phyloP scores from a whole-genome alignment of 805 yeast genomes.

The Henningerozyma blattae region DNA sequence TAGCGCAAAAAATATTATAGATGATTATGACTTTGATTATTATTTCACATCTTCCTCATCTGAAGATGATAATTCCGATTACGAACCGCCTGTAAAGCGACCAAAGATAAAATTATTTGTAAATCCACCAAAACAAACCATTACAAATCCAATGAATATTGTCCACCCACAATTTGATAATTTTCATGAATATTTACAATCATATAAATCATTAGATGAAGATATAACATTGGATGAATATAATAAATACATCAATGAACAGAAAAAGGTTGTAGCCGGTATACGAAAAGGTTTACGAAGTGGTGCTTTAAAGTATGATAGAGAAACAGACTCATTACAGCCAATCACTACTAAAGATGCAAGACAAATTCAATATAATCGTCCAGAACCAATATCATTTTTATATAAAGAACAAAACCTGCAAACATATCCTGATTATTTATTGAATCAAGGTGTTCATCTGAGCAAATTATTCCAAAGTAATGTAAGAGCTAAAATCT shows the following conservation, averaged over 20 bases:
- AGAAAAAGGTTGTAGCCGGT: constrained; percentile 30
- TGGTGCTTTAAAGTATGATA: constrained; percentile 34
- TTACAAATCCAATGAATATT: constrained; percentile 52
- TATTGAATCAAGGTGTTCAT: constrained; percentile 62
- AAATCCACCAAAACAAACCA: constrained; percentile 32
- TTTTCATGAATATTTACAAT: constrained; percentile 35
- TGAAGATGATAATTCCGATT: constrained; percentile 15
- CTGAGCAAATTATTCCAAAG: constrained; percentile 62
- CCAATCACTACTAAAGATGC: constrained; percentile 33
- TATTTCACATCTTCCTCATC: constrained; percentile 24
- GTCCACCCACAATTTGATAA: constrained; percentile 32
- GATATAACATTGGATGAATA: constrained; percentile 53
- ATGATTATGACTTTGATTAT: constrained; percentile 8
- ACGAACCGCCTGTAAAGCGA: constrained; percentile 7
- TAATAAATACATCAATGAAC: constrained; percentile 41
- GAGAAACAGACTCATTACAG: constrained; percentile 28
- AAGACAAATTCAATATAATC: constrained; percentile 25
- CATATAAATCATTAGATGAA: constrained; percentile 50
- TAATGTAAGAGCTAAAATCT: constrained; percentile 47
- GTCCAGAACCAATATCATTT: constrained; percentile 35
- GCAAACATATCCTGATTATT: constrained; percentile 56
- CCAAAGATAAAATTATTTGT: constrained; percentile 26
- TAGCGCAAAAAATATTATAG: too few relatives aligned
- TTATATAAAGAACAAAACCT: constrained; percentile 25
- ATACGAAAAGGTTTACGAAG: constrained; percentile 36